Base-by-base conservation (phyloP, 805 yeast genomes). In the Pichia pseudocactophila region DNA sequence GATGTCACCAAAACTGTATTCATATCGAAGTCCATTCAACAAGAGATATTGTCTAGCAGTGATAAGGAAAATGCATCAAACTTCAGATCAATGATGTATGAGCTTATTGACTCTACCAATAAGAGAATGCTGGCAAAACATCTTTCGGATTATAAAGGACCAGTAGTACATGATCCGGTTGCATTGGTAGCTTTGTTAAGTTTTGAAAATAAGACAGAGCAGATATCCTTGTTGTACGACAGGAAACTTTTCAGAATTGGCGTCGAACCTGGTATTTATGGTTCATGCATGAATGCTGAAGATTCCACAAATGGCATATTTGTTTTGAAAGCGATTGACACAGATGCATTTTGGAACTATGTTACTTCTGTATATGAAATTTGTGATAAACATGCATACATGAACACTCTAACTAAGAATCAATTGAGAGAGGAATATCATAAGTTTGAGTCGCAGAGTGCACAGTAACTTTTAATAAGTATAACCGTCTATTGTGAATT, bases 111-210 rank as follows among this genome's bases (percentile, higher is more conserved):
- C 10, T 75, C 66, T 46, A 78, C 76, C 54, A 69, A 73, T 11
- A 62, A 63, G 19, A 50, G 74, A 9, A 70, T 72, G 54, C 63
- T 63, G 32, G 62, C 63, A 20, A 53, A 58, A 33, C 70, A 68
- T 47, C 70, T 70, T 65, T 74, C 57, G 46, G 48, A 20, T 25
- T 57, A 51, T 37, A 46, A 56, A 5, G 90, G 92, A 0, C 88
- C 92, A 4, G 86, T 88, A 1, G 69, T 84, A 1, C 95, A 86
- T 59, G 95, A 85, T 58, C 90, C 92, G 1, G 64, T 83, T 40
- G 83, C 94, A 1, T 64, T 82, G 10, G 74, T 73, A 40, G 77
- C 76, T 0, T 53, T 84, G 30, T 58, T 84, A 40, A 73, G 75
- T 17, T 57, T 75, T 39, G 58, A 65, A 39, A 55, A 55, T 11